These are phyloP conservation scores for Trifolium fragiferum DNA, from an alignment of 306 rosid genomes.

Conservation along the genomic window DNA sequence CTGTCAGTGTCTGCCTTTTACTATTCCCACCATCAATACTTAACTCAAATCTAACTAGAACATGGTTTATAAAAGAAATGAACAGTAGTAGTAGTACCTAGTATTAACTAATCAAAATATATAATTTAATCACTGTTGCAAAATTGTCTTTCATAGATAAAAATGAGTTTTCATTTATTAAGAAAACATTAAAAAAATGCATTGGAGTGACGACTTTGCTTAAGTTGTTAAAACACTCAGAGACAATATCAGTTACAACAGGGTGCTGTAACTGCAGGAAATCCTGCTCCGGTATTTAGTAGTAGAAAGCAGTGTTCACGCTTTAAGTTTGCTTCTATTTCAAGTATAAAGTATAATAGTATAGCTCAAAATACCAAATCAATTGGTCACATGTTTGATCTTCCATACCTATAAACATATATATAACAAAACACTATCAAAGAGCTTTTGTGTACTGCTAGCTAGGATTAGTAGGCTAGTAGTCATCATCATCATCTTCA, in stretches of 20 bases:
- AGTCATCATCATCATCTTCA: conserved; percentile 59
- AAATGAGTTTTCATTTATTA: too few species aligned
- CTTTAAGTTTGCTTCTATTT: not conserved
- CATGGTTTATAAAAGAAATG: too few species aligned
- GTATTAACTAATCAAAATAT: too few species aligned
- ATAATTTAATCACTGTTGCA: too few species aligned
- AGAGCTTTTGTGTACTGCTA: not conserved
- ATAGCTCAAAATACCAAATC: not conserved
- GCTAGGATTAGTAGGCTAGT: conserved; percentile 16
- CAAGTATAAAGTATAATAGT: not conserved
- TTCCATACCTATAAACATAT: not conserved
- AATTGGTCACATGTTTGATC: not conserved
- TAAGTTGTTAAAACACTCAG: not conserved
- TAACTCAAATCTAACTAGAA: too few species aligned
- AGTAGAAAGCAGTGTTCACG: not conserved
- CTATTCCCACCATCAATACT: not conserved
- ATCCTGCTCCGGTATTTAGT: not conserved
- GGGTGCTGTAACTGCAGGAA: too few species aligned
- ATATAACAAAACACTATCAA: not conserved
- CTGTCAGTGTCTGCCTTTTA: not conserved
- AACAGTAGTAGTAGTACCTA: too few species aligned
- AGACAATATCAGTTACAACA: not conserved
- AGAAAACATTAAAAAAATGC: not conserved
- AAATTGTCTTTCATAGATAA: not conserved
- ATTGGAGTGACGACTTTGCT: not conserved